Evolutionary conservation across 2,329 filamentous ascomycete species (phyloP), one percentile per base, ranked within the genome.

Genomic region (Clonostachys chloroleuca): DNA sequence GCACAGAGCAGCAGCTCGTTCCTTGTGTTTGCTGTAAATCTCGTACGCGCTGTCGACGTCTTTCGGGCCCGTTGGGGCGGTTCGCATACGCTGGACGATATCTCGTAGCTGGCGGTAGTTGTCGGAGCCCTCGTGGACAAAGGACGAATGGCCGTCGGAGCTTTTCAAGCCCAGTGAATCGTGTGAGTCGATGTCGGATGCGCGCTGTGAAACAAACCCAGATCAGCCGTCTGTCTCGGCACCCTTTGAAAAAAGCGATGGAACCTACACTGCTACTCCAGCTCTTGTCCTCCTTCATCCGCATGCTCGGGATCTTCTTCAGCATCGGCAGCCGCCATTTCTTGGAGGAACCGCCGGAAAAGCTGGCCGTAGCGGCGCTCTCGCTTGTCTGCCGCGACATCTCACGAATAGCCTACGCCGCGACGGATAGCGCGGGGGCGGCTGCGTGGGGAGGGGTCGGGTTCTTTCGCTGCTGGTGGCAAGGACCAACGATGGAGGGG

Each of bases 41-140:
- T 70, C 68, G 53, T 69, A 77, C 6, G 67, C 68, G 4, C 63
- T 59, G 47, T 76, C 74, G 14, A 75, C 66, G 6, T 68, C 60
- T 47, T 56, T 64, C 3, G 65, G 58, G 2, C 57, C 59, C 0
- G 60, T 52, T 4, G 66, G 61, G 5, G 60, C 56, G 37, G 61
- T 54, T 40, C 63, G 59, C 54, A 70, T 63, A 43, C 65, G 62
- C 47, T 63, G 64, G 9, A 67, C 53, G 8, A 69, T 55, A 20
- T 55, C 49, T 12, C 65, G 61, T 3, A 70, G 59, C 46, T 67
- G 66, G 16, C 65, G 62, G 33, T 61, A 59, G 49, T 59, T 64
- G 43, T 69, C 64, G 39, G 60, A 56, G 6, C 50, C 50, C 13
- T 67, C 59, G 44, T 61, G 51, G 24, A 52, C 47, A 10, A 55